Base-by-base conservation (phyloP, 2,329 filamentous ascomycete species). In the Arthrobotrys musiformis region DNA sequence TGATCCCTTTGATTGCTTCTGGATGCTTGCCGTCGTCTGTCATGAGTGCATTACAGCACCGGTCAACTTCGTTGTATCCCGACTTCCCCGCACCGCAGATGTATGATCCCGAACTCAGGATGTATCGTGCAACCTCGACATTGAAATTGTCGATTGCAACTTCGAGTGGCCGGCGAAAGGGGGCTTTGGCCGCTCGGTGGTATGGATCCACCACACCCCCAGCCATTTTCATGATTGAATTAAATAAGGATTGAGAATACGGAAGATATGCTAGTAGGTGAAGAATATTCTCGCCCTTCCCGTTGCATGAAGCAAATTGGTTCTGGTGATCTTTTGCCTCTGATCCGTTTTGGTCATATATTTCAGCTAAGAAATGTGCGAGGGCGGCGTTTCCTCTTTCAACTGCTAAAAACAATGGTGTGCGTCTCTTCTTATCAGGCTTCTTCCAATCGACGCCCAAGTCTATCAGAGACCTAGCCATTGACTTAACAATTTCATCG, bases 361-460 rank as follows among this genome's bases (percentile, higher is more conserved):
- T n/a, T 1, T 46, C 22, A 30, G 46, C 6, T 0, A 68, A 22
- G 28, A 58, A 58, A 30, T 22, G 24, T 1, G 42, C 37, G 4
- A 68, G 11, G 2, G 19, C 0, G 1, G 17, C 19, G 13, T 44
- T 46, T 1, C 11, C 2, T 11, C 15, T 4, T 24, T 30, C 35
- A 2, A 68, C 1, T 15, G 63, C 63, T 0, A 28, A 2, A 15
- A 9, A 30, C 11, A 68, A 46, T 6, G 63, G 48, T 6, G 63
- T 50, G 6, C 8, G 13, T 3, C 48, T 50, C 2, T n/a, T 22
- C 1, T 44, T 30, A 6, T 68, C 50, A 5, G 48, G 48, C 15
- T 68, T 68, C 30, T 56, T 56, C 63, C 63, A 68, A 17, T 68
- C 50, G 48, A 58, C 24, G 15, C 35, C 35, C 7, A 58, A n/a